Conservation (phyloP, 768 basidiomycete genomes). For the Russula griseocarnosa region DNA sequence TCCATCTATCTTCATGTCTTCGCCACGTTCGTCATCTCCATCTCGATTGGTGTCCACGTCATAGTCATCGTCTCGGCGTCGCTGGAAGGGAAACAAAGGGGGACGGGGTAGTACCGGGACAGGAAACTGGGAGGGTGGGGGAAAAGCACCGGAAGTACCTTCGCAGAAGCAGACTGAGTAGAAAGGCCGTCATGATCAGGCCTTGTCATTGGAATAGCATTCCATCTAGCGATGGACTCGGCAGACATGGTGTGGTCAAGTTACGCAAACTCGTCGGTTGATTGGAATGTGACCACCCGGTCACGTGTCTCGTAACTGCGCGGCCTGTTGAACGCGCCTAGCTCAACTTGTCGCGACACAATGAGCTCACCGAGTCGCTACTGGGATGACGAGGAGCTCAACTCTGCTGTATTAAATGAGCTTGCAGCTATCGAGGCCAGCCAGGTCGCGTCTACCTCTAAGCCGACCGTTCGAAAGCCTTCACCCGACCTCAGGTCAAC, state of each 20-base stretch:
- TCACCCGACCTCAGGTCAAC: conserved; percentile 21
- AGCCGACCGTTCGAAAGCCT: conserved; percentile 27
- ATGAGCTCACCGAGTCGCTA: conserved; percentile 75
- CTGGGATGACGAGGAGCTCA: conserved; percentile 55
- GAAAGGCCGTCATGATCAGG: conserved; percentile 29
- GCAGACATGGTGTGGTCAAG: conserved; percentile 49
- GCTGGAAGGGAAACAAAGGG: conserved; percentile 53
- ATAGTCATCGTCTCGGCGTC: conserved; percentile 43
- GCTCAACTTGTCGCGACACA: background rate
- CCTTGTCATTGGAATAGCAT: conserved; percentile 54
- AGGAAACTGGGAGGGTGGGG: conserved; percentile 39
- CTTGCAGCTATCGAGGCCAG: conserved; percentile 71
- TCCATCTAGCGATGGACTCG: conserved; percentile 65
- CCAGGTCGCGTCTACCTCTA: conserved; percentile 34
- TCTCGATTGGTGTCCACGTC: conserved; percentile 1
- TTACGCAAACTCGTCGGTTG: background rate
- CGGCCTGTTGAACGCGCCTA: background rate
- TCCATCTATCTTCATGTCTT: conserved; percentile 29
- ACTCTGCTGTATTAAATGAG: conserved; percentile 55
- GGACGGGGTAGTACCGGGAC: conserved; percentile 34
- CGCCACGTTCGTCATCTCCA: conserved; percentile 35
- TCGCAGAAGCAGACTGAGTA: conserved; percentile 10
- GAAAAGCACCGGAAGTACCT: conserved; percentile 42
- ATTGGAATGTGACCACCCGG: background rate
- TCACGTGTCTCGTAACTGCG: conserved; percentile 14